Conservation (phyloP, 805 yeast species). For the Ogataea corticis region DNA sequence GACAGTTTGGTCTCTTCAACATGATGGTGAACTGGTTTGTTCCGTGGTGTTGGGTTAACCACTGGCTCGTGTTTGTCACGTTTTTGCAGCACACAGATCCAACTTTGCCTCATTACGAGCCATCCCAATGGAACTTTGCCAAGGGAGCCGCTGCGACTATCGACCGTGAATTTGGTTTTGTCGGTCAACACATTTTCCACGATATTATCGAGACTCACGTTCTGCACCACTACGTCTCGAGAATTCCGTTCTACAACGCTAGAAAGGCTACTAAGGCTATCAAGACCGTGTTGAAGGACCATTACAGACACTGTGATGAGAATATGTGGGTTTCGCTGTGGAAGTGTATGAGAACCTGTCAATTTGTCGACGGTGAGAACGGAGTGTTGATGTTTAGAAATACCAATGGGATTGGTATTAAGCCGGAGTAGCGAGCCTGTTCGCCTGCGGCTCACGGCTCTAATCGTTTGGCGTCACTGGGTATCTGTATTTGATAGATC, state of each 20-base stretch:
- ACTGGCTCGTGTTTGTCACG: slow-evolving; percentile 65
- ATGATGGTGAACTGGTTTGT: slow-evolving; percentile 55
- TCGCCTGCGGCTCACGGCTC: too few relatives aligned
- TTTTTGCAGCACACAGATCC: slow-evolving; percentile 65
- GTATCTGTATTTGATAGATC: too few relatives aligned
- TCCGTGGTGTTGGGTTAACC: slow-evolving; percentile 61
- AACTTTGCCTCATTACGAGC: slow-evolving; percentile 58
- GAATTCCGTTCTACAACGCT: slow-evolving; percentile 58
- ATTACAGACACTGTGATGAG: slow-evolving; percentile 50
- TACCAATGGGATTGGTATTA: slow-evolving; percentile 45
- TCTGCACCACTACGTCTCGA: slow-evolving; percentile 54
- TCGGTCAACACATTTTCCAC: slow-evolving; percentile 58
- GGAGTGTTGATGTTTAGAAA: slow-evolving; percentile 72
- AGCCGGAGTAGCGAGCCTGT: slow-evolving; percentile 30
- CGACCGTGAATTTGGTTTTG: slow-evolving; percentile 60
- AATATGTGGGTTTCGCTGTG: slow-evolving; percentile 60
- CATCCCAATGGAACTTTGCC: slow-evolving; percentile 60
- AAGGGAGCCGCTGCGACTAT: slow-evolving; percentile 69
- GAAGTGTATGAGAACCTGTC: slow-evolving; percentile 63
- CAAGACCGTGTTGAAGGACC: slow-evolving; percentile 52
- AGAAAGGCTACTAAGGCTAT: slow-evolving; percentile 55
- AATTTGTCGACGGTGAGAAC: slow-evolving; percentile 66
- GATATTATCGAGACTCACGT: slow-evolving; percentile 62
- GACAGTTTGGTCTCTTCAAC: slow-evolving; percentile 48
- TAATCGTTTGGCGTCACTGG: too few relatives aligned